Evolutionary conservation across 331 rosid genomes (phyloP), one percentile per base, ranked within the genome.

Genomic region (Dryas integrifolia): DNA sequence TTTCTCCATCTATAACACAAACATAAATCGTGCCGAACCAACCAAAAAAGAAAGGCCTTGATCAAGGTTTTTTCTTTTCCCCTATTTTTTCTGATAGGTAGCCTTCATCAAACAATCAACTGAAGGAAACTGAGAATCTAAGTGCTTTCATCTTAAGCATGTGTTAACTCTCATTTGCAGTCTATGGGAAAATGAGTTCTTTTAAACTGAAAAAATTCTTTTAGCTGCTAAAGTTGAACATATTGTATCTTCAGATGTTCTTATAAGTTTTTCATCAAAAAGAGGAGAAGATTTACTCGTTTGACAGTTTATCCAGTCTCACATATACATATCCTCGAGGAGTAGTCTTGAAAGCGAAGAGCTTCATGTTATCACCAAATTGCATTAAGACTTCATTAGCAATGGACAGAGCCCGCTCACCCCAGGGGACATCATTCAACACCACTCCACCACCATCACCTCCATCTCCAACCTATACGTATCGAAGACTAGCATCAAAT

Each of bases 371-470:
- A 80, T 83, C 88, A 16, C 75, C 72, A 58, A 88, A 85, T 71
- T 81, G 79, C 67, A 50, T 57, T 74, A 94, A 83, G 78, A 80
- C 89, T 68, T 88, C 90, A 43, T 57, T 78, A 39, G 98, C 97
- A 74, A 91, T 83, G 77, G 91, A 82, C 53, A 74, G 86, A 11
- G 82, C 89, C 65, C 45, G 86, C 69, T 88, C 89, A 39, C 97
- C 98, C 98, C 97, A 94, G 5, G 87, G 85, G 48, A 88, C 87
- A 68, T 82, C 87, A 73, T 84, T 88, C 69, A 94, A 79, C 75
- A 81, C 82, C 76, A 91, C 86, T 48, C 98, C 98, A 62, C 97
- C 97, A 51, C 98, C 97, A 64, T 75, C 86, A 6, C 95, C 97
- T 40, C 97, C 97, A 73, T 93, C 98, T 35, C 95, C 97, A 72